Conservation (phyloP, 371 early-diverging fungal genomes). For the Syncephalastrum sp. region DNA sequence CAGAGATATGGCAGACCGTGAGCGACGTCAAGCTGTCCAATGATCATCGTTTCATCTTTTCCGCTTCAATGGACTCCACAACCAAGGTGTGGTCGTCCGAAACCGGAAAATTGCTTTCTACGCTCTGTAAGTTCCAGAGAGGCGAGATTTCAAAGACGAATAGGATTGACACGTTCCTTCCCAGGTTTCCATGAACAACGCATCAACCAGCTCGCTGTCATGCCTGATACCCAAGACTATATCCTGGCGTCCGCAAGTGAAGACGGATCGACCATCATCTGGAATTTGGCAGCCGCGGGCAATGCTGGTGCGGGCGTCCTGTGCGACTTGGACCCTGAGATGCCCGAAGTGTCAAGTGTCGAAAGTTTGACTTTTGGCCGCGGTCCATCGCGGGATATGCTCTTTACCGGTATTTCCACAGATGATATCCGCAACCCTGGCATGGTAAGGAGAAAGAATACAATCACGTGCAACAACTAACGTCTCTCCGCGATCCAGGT, state of each 20-base stretch:
- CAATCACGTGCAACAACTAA: neutral
- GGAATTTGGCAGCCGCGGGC: constrained; percentile 26
- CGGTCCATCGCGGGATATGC: constrained; percentile 14
- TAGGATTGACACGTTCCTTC: neutral
- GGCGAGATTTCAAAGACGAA: neutral
- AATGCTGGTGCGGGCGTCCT: constrained; percentile 26
- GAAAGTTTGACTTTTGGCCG: constrained; percentile 43
- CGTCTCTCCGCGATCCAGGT: constrained; percentile 17
- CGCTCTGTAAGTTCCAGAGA: constrained; percentile 21
- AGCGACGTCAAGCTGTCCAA: constrained; percentile 36
- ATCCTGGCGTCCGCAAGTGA: constrained; percentile 33
- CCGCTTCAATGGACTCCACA: constrained; percentile 31
- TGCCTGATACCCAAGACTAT: constrained; percentile 12
- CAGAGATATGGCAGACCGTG: constrained; percentile 41
- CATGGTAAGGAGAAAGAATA: constrained; percentile 16
- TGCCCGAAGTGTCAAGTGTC: constrained; percentile 14
- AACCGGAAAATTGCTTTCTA: constrained; percentile 27
- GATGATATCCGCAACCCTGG: constrained; percentile 20
- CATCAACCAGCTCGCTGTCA: constrained; percentile 17
- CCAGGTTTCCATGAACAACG: constrained; percentile 9
- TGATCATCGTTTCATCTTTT: constrained; percentile 28
- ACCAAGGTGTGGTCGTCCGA: constrained; percentile 31
- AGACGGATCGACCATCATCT: constrained; percentile 40
- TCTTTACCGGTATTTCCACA: constrained; percentile 32
- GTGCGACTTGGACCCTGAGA: constrained; percentile 21